Base-by-base conservation (phyloP, 371 early-diverging fungal genomes). In the Mortierella sp. region DNA sequence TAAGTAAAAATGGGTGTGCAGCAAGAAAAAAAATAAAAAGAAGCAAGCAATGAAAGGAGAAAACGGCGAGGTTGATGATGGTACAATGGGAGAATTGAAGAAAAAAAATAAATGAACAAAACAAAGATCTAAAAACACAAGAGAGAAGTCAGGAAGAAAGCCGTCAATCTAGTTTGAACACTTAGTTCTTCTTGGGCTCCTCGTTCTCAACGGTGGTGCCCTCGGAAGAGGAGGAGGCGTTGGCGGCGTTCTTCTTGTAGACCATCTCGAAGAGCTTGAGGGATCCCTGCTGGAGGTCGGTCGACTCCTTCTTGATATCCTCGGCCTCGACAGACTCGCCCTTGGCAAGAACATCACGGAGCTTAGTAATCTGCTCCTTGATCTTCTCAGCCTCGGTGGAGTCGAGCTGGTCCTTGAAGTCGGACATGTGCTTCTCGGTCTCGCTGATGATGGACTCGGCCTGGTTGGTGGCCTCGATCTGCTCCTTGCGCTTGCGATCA, bases 221-320 rank as follows among this genome's bases (percentile, higher is more conserved):
- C 48, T 77, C 79, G 1, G 81, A 79, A 10, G 79, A 75, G 0
- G 78, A 38, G 60, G 51, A 51, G 51, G 51, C 63, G 12, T 71
- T 68, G 21, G 88, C 85, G 70, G 91, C 88, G 71, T 89, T 89
- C 82, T 95, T 93, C 95, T 98, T 97, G 94, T 99, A 99, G 41
- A 97, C 98, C 94, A 96, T 93, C 91, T 99, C 97, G 83, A 99
- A 99, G 74, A 99, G 91, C 91, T 98, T 98, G 79, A 98, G 89
- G 77, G 94, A 93, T 44, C 94, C 95, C 83, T 94, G 93, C 90
- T 99, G 98, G 82, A 99, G 88, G 32, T 95, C 96, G 71, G 93
- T 93, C 72, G 94, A 91, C 87, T 96, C 96, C 74, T 90, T 89
- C 91, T 95, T 95, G 79, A 98, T 91, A 3, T 94, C 92, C 77